These are phyloP conservation scores for Luvunga scandens DNA, from an alignment of 345 rosid species.

Conservation along the genomic window DNA sequence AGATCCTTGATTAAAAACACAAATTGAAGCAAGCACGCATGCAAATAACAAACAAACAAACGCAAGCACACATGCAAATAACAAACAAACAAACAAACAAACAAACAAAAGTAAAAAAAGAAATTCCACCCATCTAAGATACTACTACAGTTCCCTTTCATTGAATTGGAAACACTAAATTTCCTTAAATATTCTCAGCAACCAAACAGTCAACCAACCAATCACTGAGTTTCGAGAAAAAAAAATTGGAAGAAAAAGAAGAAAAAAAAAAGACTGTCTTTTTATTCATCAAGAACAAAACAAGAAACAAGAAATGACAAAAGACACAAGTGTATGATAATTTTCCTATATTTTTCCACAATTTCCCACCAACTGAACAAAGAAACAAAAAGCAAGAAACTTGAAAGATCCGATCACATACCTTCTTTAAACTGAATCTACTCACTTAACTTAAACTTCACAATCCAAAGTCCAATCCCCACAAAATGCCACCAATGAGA, in stretches of 20 bases:
- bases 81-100: not conserved
- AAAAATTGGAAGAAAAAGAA: too few relatives aligned
- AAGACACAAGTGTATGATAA: not conserved
- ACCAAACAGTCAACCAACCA: slow-evolving; percentile 2
- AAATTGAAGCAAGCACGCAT: not conserved
- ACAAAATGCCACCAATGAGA: not conserved
- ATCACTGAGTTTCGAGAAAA: not conserved
- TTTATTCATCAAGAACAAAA: not conserved
- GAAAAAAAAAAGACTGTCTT: not conserved
- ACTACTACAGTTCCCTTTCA: not conserved
- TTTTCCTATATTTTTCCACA: not conserved
- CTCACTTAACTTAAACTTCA: not conserved
- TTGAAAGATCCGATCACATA: slow-evolving; percentile 3
- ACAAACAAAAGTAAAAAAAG: not conserved
- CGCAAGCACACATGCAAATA: not conserved
- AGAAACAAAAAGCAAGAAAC: slow-evolving; percentile 1
- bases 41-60: not conserved
- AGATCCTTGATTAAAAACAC: not conserved
- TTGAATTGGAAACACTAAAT: not conserved
- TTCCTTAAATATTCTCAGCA: not conserved
- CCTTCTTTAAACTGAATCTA: not conserved
- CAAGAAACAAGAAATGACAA: not conserved
- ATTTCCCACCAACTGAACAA: slow-evolving; percentile 1
- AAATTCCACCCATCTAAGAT: not conserved
- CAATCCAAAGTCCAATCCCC: not conserved